phyloP scores from a whole-genome alignment of 192 early-diverging fungal species.

The Rhizophlyctis rosea region DNA sequence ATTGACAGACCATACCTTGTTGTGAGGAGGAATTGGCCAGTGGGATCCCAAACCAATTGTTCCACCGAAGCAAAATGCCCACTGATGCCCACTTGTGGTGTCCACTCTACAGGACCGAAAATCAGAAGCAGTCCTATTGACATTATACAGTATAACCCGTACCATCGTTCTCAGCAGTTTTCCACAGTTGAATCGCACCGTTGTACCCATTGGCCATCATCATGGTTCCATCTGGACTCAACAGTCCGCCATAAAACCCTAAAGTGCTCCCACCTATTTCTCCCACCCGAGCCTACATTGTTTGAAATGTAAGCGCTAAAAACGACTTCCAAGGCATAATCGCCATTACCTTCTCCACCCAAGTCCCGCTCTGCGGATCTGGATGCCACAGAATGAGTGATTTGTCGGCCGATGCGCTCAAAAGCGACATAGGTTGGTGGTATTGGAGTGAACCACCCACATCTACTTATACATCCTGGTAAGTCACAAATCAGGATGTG shows the following conservation, averaged over 20 bases:
- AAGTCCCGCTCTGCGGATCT: conserved; percentile 72
- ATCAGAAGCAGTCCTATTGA: background rate
- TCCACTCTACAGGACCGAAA: conserved; percentile 50
- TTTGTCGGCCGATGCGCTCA: conserved; percentile 89
- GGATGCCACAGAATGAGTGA: conserved; percentile 89
- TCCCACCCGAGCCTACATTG: conserved; percentile 61
- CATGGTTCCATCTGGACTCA: conserved; percentile 58
- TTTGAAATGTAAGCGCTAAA: too few relatives aligned
- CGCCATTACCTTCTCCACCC: conserved; percentile 73
- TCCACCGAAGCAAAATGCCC: conserved; percentile 83
- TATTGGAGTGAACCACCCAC: conserved; percentile 13
- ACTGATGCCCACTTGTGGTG: conserved; percentile 63
- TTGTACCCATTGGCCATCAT: conserved; percentile 77
- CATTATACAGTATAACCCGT: too few relatives aligned
- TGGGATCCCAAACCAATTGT: conserved; percentile 79
- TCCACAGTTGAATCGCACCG: conserved; percentile 86
- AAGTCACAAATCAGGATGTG: conserved; percentile 10
- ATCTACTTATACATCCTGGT: background rate
- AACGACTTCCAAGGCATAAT: too few relatives aligned
- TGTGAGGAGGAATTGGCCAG: conserved; percentile 67
- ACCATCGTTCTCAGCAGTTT: conserved; percentile 24
- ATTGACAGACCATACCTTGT: conserved; percentile 46
- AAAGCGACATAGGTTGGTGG: conserved; percentile 65
- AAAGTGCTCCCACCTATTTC: conserved; percentile 79
- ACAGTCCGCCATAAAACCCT: conserved; percentile 79